Conservation (phyloP, 371 early-diverging fungal genomes). For the Mucor racemosus region DNA sequence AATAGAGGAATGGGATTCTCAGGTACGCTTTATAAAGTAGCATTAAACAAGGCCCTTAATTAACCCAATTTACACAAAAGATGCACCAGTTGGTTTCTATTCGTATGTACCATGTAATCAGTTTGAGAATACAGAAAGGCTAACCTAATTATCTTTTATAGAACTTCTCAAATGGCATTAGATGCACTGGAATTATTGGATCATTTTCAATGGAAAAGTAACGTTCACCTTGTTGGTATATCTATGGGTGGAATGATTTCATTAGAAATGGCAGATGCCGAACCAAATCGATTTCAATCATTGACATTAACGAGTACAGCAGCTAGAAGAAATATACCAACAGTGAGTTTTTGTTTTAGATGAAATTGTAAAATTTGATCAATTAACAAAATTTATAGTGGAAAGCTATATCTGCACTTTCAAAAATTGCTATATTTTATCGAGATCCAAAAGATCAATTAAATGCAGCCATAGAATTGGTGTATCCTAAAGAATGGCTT, state of each 20-base stretch:
- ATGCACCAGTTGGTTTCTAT: slow-evolving; percentile 35
- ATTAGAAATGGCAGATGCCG: slow-evolving; percentile 54
- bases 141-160: slow-evolving; percentile 15
- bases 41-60: not conserved
- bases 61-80: slow-evolving; percentile 1
- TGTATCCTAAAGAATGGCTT: slow-evolving; percentile 47
- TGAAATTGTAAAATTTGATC: not conserved
- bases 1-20: slow-evolving; percentile 78
- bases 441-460: slow-evolving; percentile 40
- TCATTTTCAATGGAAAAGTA: slow-evolving; percentile 64
- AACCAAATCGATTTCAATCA: slow-evolving; percentile 44
- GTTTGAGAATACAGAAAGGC: not conserved
- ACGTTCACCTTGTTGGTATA: slow-evolving; percentile 72
- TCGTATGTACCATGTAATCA: slow-evolving; percentile 18
- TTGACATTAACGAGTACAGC: slow-evolving; percentile 52
- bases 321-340: slow-evolving; percentile 46
- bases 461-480: slow-evolving; percentile 38
- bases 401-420: slow-evolving; percentile 36
- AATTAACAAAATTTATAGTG: slow-evolving; percentile 24
- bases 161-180: slow-evolving; percentile 70
- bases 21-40: slow-evolving; percentile 26
- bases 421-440: slow-evolving; percentile 38
- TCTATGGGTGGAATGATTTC: slow-evolving; percentile 86
- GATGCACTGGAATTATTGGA: slow-evolving; percentile 70
- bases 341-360: slow-evolving; percentile 32